A percentile compares a stretch with the other conserved stretches of the same genome.
phyloP scores from a whole-genome alignment of 2,329 filamentous ascomycete genomes.

The Coniosporium tulheliwenetii region DNA sequence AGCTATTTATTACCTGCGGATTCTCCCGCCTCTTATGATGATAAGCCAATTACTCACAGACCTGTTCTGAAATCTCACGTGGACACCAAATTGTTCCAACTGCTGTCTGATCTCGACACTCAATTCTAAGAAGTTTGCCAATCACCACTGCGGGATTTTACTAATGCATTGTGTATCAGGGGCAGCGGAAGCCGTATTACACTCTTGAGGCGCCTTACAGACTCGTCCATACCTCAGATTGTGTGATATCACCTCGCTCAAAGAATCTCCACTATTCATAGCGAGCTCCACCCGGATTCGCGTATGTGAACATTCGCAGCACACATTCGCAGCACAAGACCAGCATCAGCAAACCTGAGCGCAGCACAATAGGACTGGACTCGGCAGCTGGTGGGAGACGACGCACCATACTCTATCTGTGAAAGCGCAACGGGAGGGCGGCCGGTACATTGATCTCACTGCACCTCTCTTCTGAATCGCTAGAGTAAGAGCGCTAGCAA shows the following conservation, averaged over 20 bases:
- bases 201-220: not conserved
- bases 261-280: not conserved
- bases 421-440: too few relatives aligned
- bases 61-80: slow-evolving; percentile 65
- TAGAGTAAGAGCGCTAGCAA: too few relatives aligned
- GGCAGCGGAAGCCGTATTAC: not conserved
- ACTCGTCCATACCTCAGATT: not conserved
- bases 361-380: too few relatives aligned
- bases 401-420: too few relatives aligned
- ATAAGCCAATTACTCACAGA: slow-evolving; percentile 54
- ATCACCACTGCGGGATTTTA: not conserved
- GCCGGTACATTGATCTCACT: too few relatives aligned
- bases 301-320: not conserved
- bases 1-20: slow-evolving; percentile 3
- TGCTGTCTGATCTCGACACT: slow-evolving; percentile 52
- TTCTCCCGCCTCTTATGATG: slow-evolving; percentile 29
- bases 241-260: not conserved
- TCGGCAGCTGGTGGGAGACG: too few relatives aligned
- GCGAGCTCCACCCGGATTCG: too few relatives aligned
- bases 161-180: too few relatives aligned
- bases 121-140: not conserved
- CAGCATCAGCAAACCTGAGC: too few relatives aligned
- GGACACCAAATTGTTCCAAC: slow-evolving; percentile 60
- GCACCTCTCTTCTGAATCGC: too few relatives aligned
- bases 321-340: not conserved